Evolutionary conservation across 139 green algal genomes (phyloP), one percentile per base, ranked within the genome.

Genomic region (Tetradesmus obliquus): DNA sequence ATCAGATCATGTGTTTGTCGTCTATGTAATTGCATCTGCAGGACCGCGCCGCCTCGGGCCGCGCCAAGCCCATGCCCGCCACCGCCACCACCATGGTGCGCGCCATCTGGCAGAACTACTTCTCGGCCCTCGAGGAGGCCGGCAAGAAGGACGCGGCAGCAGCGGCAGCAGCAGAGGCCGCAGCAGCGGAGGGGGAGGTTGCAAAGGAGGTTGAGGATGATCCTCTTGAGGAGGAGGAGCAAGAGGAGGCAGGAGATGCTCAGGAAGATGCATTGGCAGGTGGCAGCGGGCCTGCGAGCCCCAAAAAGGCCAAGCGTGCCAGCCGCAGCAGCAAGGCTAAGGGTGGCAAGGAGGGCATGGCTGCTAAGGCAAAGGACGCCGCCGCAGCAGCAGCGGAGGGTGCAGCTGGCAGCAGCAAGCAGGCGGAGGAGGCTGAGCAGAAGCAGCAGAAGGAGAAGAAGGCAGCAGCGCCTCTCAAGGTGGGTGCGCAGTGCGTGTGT

Each of bases 21-120:
- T 71, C 10, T 6, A 24, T 76, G 15, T 24, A 17, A 6, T 32
- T 55, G 19, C 24, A 7, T 3, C 1, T 60, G 92, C 91, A 94
- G 91, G 96, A 98, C 80, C 94, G 95, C 15, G 91, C 92, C 8
- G 89, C 62, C 3, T 81, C 91, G 45, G 87, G 22, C 24, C 92
- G 94, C 3, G 58, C 91, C 55, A 97, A 97, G 86, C 96, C 98
- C 74, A 99, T 99, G 98, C 96, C 97, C 8, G 98, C 98, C 54
- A 99, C 98, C 9, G 96, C 97, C 90, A 99, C 98, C n/a, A 91
- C 76, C 74, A 97, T 99, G 95, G 97, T 99, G 55, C 96, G 97
- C 91, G 71, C 88, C 54, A 94, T 99, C 66, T 99, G 97, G 97
- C 91, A 94, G 80, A 90, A 93, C 55, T 99, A 98, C 95, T 98